Conservation (phyloP, 106 monocot species). For the Allium sativum region DNA sequence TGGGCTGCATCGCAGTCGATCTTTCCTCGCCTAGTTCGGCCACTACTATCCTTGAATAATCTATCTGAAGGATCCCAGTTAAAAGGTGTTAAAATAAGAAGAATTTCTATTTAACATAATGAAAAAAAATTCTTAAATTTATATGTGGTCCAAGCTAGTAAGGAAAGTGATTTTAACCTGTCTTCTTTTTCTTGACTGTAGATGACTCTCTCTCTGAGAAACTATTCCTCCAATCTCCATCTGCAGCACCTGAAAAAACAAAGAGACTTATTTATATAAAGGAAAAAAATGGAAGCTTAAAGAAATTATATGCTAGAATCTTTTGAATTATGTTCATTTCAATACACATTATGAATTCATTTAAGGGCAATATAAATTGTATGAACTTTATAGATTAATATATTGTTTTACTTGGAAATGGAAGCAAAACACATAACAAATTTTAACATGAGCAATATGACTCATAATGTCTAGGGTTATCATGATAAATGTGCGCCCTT, state of each 20-base stretch:
- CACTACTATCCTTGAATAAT: constrained; percentile 25
- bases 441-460: background rate
- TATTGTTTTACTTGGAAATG: too few relatives aligned
- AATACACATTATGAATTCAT: constrained; percentile 1
- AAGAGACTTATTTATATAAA: constrained; percentile 8
- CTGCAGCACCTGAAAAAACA: constrained; percentile 30
- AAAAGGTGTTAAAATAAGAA: background rate
- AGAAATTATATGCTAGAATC: background rate
- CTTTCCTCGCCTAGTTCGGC: constrained; percentile 31
- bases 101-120: background rate
- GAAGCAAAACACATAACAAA: too few relatives aligned
- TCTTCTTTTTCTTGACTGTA: constrained; percentile 48
- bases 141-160: constrained; percentile 10
- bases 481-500: background rate
- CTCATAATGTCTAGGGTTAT: background rate
- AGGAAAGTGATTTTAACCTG: constrained; percentile 27
- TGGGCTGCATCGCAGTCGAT: constrained; percentile 47
- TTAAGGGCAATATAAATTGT: background rate
- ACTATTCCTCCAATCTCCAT: constrained; percentile 45
- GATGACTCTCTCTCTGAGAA: constrained; percentile 46
- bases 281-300: constrained; percentile 5
- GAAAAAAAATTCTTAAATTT: too few relatives aligned
- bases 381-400: background rate
- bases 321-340: background rate
- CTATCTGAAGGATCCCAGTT: constrained; percentile 24